Conservation (phyloP, 2,329 filamentous ascomycete genomes). For the Penicillium verrucosum region DNA sequence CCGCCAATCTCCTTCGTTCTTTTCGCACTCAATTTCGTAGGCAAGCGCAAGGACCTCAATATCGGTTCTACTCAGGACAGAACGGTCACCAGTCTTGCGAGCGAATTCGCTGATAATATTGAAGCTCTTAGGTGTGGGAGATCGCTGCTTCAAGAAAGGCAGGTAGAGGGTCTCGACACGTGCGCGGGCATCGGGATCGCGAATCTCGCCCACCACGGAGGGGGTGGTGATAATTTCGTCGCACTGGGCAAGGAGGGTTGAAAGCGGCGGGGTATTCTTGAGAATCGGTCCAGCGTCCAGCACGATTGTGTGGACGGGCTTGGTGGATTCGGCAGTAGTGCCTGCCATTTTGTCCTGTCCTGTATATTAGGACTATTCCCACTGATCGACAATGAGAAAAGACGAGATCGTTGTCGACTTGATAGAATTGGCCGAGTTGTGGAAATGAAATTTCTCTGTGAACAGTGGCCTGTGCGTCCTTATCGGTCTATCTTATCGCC, state of each 20-base stretch:
- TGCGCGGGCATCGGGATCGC: constrained; percentile 74
- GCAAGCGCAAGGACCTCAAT: constrained; percentile 83
- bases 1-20: constrained; percentile 85
- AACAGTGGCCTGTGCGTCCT: constrained; percentile 36
- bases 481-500: constrained; percentile 42
- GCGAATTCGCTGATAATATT: constrained; percentile 81
- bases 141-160: constrained; percentile 77
- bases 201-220: constrained; percentile 80
- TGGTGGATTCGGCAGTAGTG: constrained; percentile 39
- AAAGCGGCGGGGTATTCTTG: constrained; percentile 84
- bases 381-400: neutral
- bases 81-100: constrained; percentile 80
- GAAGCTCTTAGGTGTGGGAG: constrained; percentile 71
- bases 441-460: constrained; percentile 30
- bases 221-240: constrained; percentile 79
- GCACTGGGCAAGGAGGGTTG: constrained; percentile 73
- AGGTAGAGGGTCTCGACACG: constrained; percentile 80
- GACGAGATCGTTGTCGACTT: constrained; percentile 3
- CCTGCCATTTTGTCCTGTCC: constrained; percentile 25
- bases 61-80: constrained; percentile 85
- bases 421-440: constrained; percentile 9
- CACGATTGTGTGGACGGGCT: constrained; percentile 76
- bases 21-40: constrained; percentile 91
- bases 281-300: constrained; percentile 91
- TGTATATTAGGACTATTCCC: neutral